Conservation (phyloP, 1,139 yeast species). For the Geotrichum reessii region DNA sequence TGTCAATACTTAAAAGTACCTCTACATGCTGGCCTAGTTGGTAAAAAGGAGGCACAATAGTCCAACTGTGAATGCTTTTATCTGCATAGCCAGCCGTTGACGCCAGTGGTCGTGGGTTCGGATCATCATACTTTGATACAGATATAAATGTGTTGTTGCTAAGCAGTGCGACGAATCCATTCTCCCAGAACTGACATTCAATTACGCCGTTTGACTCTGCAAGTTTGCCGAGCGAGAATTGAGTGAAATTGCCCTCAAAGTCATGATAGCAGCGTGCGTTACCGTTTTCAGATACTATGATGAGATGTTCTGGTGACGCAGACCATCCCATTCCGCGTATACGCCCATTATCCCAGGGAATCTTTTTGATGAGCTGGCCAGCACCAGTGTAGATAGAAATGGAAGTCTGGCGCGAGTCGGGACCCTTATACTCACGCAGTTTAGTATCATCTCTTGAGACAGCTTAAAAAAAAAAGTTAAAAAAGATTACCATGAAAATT, state of each 20-base stretch:
- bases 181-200: slow-evolving; percentile 36
- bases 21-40: slow-evolving; percentile 34
- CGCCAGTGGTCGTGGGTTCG: slow-evolving; percentile 30
- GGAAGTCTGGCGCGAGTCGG: slow-evolving; percentile 24
- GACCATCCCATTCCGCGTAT: slow-evolving; percentile 57
- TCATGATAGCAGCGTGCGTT: slow-evolving; percentile 61
- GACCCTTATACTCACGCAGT: slow-evolving; percentile 28
- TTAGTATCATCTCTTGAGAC: slow-evolving; percentile 25
- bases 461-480: slow-evolving; percentile 18
- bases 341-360: slow-evolving; percentile 49
- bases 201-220: slow-evolving; percentile 39
- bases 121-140: slow-evolving; percentile 34
- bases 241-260: slow-evolving; percentile 61
- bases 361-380: slow-evolving; percentile 46
- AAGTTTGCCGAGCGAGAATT: slow-evolving; percentile 40
- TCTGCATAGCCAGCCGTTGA: slow-evolving; percentile 20
- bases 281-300: slow-evolving; percentile 59
- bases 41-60: slow-evolving; percentile 32
- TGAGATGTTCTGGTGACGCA: slow-evolving; percentile 47
- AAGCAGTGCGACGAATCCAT: slow-evolving; percentile 40
- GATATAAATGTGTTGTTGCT: slow-evolving; percentile 35
- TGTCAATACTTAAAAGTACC: slow-evolving; percentile 30
- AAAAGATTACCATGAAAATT: slow-evolving; percentile 24
- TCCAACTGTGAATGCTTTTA: slow-evolving; percentile 32
- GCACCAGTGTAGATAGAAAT: slow-evolving; percentile 51